Percentiles rank a stretch among this genome's conserved stretches.
Conservation (phyloP, 306 rosid species). For the Dryas drummondii region DNA sequence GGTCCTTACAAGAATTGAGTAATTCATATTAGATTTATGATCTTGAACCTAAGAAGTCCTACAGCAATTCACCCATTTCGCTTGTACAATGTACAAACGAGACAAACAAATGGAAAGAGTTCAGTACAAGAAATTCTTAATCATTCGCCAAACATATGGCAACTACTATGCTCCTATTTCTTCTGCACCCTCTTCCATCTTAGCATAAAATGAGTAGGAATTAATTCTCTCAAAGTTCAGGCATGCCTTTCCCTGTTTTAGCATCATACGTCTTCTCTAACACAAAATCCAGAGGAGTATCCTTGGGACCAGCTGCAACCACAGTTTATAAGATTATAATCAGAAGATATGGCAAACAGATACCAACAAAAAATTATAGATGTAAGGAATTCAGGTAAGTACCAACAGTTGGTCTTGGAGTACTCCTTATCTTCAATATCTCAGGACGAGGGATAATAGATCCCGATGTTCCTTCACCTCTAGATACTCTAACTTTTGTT, state of each 20-base stretch:
- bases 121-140: not conserved
- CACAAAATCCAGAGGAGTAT: conserved; percentile 71
- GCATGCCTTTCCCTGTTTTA: conserved; percentile 87
- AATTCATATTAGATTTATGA: not conserved
- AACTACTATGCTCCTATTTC: not conserved
- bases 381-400: conserved; percentile 26
- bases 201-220: not conserved
- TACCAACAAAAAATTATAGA: not conserved
- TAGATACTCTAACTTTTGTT: conserved; percentile 77
- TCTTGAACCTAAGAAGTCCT: not conserved
- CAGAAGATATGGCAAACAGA: not conserved
- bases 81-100: not conserved
- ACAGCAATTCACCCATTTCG: not conserved
- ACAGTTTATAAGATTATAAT: conserved; percentile 9
- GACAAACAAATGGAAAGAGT: not conserved
- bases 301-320: conserved; percentile 86
- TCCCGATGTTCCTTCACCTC: conserved; percentile 80
- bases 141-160: not conserved
- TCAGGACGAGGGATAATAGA: conserved; percentile 91
- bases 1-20: not conserved
- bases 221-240: conserved; percentile 55
- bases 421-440: conserved; percentile 79
- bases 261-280: conserved; percentile 75
- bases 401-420: conserved; percentile 84
- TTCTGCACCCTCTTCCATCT: conserved; percentile 11